Evolutionary conservation across 352 stramenopile species (phyloP).

Genomic region (Globisporangium polare): DNA sequence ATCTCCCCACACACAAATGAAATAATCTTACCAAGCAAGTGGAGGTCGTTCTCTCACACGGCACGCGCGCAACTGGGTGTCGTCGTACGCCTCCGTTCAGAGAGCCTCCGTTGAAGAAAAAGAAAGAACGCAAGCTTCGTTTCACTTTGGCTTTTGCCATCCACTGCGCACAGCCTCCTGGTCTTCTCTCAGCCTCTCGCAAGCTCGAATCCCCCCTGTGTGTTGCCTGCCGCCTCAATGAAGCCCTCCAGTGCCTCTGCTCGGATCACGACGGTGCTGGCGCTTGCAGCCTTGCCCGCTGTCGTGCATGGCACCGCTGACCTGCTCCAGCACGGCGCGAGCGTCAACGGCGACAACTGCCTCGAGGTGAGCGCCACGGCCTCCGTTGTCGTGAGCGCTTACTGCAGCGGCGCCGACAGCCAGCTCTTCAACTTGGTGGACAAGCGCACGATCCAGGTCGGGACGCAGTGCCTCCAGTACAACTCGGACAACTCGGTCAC

Average conservation of each 20-base stretch:
- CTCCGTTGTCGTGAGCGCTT: not conserved
- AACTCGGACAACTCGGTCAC: conserved; percentile 3
- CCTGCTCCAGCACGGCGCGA: conserved; percentile 5
- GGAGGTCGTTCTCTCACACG: not conserved
- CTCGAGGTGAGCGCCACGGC: not conserved
- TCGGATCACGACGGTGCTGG: not conserved
- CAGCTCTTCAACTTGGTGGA: conserved; percentile 4
- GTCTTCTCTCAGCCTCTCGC: not conserved
- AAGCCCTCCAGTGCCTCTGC: not conserved
- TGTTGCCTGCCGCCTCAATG: not conserved
- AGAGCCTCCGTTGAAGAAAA: not conserved
- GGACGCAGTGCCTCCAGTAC: conserved; percentile 6
- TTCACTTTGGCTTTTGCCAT: not conserved
- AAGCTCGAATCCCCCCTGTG: not conserved
- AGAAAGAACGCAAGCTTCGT: too few species aligned
- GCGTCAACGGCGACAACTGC: conserved; percentile 6
- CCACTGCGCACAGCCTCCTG: not conserved
- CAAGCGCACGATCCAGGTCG: not conserved
- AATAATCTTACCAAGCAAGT: too few species aligned
- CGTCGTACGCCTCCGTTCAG: too few species aligned
- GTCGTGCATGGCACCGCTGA: not conserved
- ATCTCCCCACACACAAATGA: too few species aligned
- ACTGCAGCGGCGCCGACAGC: not conserved
- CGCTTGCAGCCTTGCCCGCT: not conserved
- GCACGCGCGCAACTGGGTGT: not conserved